Base-by-base conservation (phyloP, 2,329 filamentous ascomycete species). In the Talaromyces albobiverticillius region DNA sequence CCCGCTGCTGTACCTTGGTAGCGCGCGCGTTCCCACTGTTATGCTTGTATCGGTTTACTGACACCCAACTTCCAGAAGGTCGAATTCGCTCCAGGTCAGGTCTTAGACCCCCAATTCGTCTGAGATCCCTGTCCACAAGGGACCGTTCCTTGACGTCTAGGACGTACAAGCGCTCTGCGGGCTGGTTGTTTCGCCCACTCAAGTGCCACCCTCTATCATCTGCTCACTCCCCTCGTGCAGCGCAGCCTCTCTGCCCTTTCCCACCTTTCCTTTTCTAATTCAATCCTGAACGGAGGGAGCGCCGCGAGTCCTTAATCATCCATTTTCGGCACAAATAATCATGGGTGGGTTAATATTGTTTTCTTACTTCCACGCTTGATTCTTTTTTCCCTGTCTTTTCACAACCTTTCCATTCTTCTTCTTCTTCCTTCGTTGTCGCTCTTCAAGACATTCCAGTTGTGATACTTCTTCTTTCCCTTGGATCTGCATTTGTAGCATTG, bases 331-430 rank as follows among this genome's bases (percentile, higher is more conserved):
- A 38, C 58, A 11, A 55, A 50, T 48, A 51, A 64, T 62, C 59
- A 63, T 64, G 62, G 62, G 61, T 65, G 51, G 25, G 62, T 60
- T 58, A 46, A 51, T 29, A 42, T 49, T 47, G n/a, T 46, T 46
- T 52, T 45, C 42, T 47, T 54, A 16, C 29, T 43, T 11, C 43
- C 41, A 42, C 56, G 38, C 29, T 40, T 16, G 29, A 22, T 26
- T 43, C 16, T n/a, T 18, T 26, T 52, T 47, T 23, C n/a, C 25
- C 40, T 38, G 48, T 25, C 45, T 45, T 36, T 31, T 25, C 46
- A 23, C 36, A 46, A 52, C 26, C 38, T 25, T 48, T 42, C n/a
- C 26, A 9, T 46, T 40, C 53, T 45, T 55, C 23, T 32, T 48
- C 29, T 46, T 40, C 53, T 41, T 53, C 23, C 32, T 40, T 40